Evolutionary conservation across 257 asterid genomes (phyloP).

Genomic region (Gentiana macrophylla): DNA sequence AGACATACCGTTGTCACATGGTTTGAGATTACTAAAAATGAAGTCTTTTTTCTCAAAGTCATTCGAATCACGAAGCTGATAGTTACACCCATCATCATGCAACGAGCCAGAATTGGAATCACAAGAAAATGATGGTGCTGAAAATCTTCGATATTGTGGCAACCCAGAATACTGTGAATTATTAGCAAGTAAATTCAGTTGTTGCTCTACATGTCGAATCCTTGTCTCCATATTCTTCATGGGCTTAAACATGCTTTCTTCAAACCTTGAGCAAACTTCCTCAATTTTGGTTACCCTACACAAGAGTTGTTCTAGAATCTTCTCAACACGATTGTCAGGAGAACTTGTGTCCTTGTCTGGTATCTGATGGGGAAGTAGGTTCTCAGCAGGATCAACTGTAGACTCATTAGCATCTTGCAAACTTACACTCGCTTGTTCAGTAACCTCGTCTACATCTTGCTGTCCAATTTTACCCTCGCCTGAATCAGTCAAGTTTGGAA

Average conservation of each 20-base stretch:
- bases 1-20: not conserved
- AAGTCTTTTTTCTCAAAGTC: constrained; percentile 37
- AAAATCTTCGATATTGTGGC: constrained; percentile 42
- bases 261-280: constrained; percentile 75
- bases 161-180: constrained; percentile 29
- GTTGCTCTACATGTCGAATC: constrained; percentile 68
- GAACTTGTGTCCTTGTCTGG: constrained; percentile 8
- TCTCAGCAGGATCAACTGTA: constrained; percentile 22
- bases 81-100: constrained; percentile 31
- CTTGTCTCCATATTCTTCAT: constrained; percentile 67
- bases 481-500: too few species aligned
- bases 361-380: constrained; percentile 13
- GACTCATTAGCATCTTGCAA: constrained; percentile 23
- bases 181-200: constrained; percentile 53
- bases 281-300: constrained; percentile 69
- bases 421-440: constrained; percentile 23
- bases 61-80: constrained; percentile 23
- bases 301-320: constrained; percentile 57
- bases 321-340: constrained; percentile 34
- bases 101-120: constrained; percentile 55
- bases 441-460: constrained; percentile 8
- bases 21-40: constrained; percentile 12
- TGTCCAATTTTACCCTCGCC: not conserved
- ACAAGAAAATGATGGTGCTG: constrained; percentile 69
- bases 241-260: constrained; percentile 79